Evolutionary conservation across 2,329 filamentous ascomycete genomes (phyloP), one percentile per base, ranked within the genome.

Genomic region (Penicillium corylophilum): DNA sequence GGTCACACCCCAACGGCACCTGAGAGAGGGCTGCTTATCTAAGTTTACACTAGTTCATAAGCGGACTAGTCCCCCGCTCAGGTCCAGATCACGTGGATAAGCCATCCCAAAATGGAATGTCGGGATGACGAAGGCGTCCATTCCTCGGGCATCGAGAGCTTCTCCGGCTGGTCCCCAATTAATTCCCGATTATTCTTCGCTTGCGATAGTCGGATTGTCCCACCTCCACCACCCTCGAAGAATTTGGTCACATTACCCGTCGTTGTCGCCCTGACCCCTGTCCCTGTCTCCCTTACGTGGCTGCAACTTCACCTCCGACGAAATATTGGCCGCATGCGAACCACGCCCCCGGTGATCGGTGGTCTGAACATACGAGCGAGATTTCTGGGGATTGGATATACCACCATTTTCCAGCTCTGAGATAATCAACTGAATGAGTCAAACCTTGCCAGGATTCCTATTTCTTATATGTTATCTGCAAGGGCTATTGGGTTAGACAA

Each of bases 61-160:
- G 15, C 0, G 43, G 48, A 16, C 18, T 53, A 54, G 50, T 28
- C n/a, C 8, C n/a, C 10, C 15, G 28, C 41, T 42, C 48, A 49
- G 41, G 43, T 26, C 24, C 16, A n/a, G 16, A 28, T 58, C 53
- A 58, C 56, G 49, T 58, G 53, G 6, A 10, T 3, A 2, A 2
- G 15, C 35, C 26, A 50, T 45, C 22, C 53, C 40, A 44, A 58
- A 48, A 31, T 53, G 44, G 54, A 23, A 28, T 48, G 47, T 18
- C 46, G 18, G 33, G 43, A 56, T 59, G 56, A 59, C 56, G 56
- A 55, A 56, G 54, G 46, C 51, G 51, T 56, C 49, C 51, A 59
- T 54, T 59, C 54, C 49, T 31, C 22, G 42, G 44, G 45, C 24
- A 48, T 46, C 28, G 41, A 45, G 29, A 33, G 38, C 49, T 44